phyloP scores from a whole-genome alignment of 2,329 filamentous ascomycete genomes.

The Ustilaginoidea virens region DNA sequence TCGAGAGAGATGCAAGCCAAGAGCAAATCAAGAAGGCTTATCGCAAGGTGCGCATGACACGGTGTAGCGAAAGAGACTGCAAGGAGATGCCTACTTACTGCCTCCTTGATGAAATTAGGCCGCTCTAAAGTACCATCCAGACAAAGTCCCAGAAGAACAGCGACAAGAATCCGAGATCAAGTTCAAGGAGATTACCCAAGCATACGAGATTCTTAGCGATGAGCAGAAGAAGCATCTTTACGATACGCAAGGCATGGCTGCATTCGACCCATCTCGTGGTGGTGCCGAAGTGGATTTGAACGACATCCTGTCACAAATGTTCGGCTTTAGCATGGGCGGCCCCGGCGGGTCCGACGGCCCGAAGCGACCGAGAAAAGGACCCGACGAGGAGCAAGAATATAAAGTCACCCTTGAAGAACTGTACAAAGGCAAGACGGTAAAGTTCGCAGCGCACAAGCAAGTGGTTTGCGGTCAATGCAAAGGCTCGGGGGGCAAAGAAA shows the following conservation, averaged over 20 bases:
- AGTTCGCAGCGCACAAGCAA: constrained; percentile 91
- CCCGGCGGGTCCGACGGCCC: constrained; percentile 37
- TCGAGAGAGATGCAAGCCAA: constrained; percentile 55
- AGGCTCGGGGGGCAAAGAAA: constrained; percentile 80
- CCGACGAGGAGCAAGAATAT: constrained; percentile 80
- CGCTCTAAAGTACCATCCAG: constrained; percentile 77
- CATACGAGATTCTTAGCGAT: constrained; percentile 95
- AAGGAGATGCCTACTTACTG: constrained; percentile 2
- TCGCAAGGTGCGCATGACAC: constrained; percentile 68
- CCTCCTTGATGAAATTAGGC: constrained; percentile 43
- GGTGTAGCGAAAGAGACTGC: too few relatives aligned
- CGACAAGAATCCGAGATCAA: constrained; percentile 74
- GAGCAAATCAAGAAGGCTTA: constrained; percentile 91
- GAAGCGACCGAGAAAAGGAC: constrained; percentile 52
- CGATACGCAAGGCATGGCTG: constrained; percentile 89
- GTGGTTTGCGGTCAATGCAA: constrained; percentile 78
- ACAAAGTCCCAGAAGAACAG: constrained; percentile 82
- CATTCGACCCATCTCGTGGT: constrained; percentile 61
- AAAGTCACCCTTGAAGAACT: constrained; percentile 84
- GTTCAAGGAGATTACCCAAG: constrained; percentile 87
- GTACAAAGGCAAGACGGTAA: constrained; percentile 97
- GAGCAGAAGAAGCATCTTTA: constrained; percentile 87
- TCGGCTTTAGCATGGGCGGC: constrained; percentile 56
- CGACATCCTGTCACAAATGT: constrained; percentile 89
- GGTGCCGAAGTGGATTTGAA: constrained; percentile 71